Conservation (phyloP, 768 basidiomycete genomes). For the Cantharellus cinnabarinus region DNA sequence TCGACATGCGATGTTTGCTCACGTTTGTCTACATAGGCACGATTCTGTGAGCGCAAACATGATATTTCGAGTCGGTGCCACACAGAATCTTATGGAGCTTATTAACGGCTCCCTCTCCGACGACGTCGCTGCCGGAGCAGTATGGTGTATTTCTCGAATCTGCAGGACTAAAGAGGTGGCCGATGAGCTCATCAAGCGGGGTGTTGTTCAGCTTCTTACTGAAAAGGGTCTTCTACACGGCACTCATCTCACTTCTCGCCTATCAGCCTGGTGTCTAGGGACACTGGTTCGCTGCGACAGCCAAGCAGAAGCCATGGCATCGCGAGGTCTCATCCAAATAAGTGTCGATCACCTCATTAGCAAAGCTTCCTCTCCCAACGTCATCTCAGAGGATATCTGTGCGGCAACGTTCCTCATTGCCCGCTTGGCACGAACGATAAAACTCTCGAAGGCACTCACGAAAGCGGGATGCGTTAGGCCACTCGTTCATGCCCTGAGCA, state of each 20-base stretch:
- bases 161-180: constrained; percentile 5
- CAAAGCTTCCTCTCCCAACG: not conserved
- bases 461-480: constrained; percentile 5
- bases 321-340: not conserved
- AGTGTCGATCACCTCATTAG: constrained; percentile 4
- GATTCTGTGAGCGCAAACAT: constrained; percentile 6
- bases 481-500: not conserved
- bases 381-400: not conserved
- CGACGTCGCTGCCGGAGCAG: not conserved
- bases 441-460: constrained; percentile 4
- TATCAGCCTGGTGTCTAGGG: constrained; percentile 5
- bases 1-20: not conserved
- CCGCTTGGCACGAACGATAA: constrained; percentile 3
- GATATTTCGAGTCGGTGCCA: constrained; percentile 4
- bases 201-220: constrained; percentile 1
- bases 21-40: not conserved
- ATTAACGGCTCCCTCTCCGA: not conserved
- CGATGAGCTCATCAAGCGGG: constrained; percentile 3
- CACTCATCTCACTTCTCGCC: not conserved
- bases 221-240: constrained; percentile 1
- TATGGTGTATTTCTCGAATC: constrained; percentile 6
- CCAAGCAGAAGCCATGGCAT: constrained; percentile 2
- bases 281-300: constrained; percentile 4
- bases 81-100: constrained; percentile 3
- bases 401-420: constrained; percentile 6